Conservation (phyloP, 1,284 basidiomycete species). For the Neonothopanus nambi region DNA sequence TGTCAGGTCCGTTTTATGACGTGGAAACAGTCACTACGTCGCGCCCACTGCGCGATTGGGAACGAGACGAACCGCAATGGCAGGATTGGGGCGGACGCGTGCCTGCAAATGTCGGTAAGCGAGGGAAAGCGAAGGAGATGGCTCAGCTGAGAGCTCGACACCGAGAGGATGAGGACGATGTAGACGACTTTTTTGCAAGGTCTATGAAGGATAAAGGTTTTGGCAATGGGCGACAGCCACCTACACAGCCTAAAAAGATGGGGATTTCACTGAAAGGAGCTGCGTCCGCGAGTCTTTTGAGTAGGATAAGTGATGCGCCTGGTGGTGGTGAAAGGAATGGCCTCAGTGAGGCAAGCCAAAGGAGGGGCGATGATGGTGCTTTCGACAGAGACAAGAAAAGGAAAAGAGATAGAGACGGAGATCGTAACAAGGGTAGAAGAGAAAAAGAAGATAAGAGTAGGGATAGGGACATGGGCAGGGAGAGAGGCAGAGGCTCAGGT, state of each 20-base stretch:
- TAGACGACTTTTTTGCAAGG: conserved; percentile 48
- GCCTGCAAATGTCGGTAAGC: conserved; percentile 64
- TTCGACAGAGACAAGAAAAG: not conserved
- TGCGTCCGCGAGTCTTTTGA: not conserved
- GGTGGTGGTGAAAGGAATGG: conserved; percentile 15
- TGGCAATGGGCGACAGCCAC: conserved; percentile 14
- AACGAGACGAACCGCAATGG: conserved; percentile 30
- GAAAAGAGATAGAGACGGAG: not conserved
- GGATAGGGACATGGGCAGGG: conserved; percentile 15
- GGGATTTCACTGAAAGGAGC: conserved; percentile 7
- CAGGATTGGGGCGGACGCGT: conserved; percentile 35
- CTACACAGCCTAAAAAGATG: conserved; percentile 14
- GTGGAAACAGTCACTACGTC: conserved; percentile 27
- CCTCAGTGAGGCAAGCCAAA: too few species aligned
- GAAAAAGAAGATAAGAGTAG: conserved; percentile 19
- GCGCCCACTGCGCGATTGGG: conserved; percentile 40
- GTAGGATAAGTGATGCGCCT: conserved; percentile 17
- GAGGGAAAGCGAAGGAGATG: conserved; percentile 59
- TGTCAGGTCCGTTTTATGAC: conserved; percentile 75
- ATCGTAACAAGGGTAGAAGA: too few species aligned
- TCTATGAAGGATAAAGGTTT: conserved; percentile 24
- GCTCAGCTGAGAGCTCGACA: conserved; percentile 53
- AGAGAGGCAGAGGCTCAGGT: not conserved
- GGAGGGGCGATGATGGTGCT: not conserved
- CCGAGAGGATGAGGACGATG: conserved; percentile 47